Conservation (phyloP, 352 stramenopile species). For the Peronospora belbahrii region DNA sequence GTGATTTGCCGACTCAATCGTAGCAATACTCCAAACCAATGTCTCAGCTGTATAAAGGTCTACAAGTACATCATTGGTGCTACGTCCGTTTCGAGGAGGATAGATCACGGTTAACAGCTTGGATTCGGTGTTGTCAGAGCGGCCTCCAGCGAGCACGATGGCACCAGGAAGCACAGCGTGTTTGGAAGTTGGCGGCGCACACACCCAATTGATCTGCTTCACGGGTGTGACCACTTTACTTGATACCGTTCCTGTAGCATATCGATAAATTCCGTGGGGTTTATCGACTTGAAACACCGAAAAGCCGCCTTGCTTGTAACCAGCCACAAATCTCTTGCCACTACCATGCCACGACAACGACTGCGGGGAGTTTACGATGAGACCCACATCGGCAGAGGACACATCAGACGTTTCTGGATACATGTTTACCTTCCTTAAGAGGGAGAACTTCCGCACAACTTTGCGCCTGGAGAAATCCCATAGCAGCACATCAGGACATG, state of each 20-base stretch:
- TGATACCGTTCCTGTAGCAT: not conserved
- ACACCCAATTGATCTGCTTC: constrained; percentile 54
- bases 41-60: constrained; percentile 52
- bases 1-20: constrained; percentile 38
- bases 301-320: constrained; percentile 58
- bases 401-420: constrained; percentile 7
- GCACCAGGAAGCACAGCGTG: constrained; percentile 42
- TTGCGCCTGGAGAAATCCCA: constrained; percentile 70
- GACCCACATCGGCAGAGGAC: constrained; percentile 8
- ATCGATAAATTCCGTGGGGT: constrained; percentile 33
- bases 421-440: constrained; percentile 22
- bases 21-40: constrained; percentile 41
- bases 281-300: constrained; percentile 58
- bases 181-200: constrained; percentile 45
- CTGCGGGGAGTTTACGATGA: constrained; percentile 37
- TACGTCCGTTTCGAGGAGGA: constrained; percentile 23
- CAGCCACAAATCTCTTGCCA: constrained; percentile 67
- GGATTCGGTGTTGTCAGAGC: constrained; percentile 6
- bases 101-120: constrained; percentile 41
- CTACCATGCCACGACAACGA: constrained; percentile 68
- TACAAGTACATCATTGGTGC: constrained; percentile 40
- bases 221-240: constrained; percentile 18
- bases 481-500: constrained; percentile 35
- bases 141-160: constrained; percentile 42
- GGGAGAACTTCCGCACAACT: constrained; percentile 35